Evolutionary conservation across 768 basidiomycete species (phyloP), one percentile per base, ranked within the genome.

Genomic region (Ephemerocybe angulata): DNA sequence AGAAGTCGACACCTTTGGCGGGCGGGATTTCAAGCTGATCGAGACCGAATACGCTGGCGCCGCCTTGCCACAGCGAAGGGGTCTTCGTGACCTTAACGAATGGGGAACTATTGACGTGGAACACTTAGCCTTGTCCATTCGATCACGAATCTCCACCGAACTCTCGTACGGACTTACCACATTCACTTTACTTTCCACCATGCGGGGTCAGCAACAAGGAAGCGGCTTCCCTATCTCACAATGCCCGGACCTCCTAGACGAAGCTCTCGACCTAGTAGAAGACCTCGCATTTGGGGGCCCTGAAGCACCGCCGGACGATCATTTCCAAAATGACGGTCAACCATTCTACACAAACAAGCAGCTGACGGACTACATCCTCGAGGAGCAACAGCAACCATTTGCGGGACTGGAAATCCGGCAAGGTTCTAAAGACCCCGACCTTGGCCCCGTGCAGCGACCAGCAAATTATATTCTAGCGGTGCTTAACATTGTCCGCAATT

Each of bases 41-140:
- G 83, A 88, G 50, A 72, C 77, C 12, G 90, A 92, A 61, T 76
- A 81, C 52, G 62, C 69, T 28, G 78, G 73, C 30, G 64, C 77
- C 17, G 67, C 75, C n/a, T n/a, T n/a, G n/a, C n/a, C n/a, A n/a
- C 75, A 80, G 43, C 74, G 79, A 50, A 81, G 88, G 41, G 77
- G 81, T 5, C 67, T 88, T 62, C 80, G 88, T 54, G 83, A 87
- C 49, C 79, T 91, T 58, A 85, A 86, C 65, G 92, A 95, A 51
- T 92, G 94, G 85, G 93, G 92, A 21, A 79, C 77, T 7, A 83
- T 96, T 48, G 95, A 98, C 62, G 85, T 98, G 55, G 94, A 97
- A 64, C 85, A 85, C n/a, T 77, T 99, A 48, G 86, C 86, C n/a
- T 86, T 99, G 87, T 90, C 90, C 28, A 73, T 99, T 37, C 88